Base-by-base conservation (phyloP, 805 yeast species). In the Komagataella pastoris region DNA sequence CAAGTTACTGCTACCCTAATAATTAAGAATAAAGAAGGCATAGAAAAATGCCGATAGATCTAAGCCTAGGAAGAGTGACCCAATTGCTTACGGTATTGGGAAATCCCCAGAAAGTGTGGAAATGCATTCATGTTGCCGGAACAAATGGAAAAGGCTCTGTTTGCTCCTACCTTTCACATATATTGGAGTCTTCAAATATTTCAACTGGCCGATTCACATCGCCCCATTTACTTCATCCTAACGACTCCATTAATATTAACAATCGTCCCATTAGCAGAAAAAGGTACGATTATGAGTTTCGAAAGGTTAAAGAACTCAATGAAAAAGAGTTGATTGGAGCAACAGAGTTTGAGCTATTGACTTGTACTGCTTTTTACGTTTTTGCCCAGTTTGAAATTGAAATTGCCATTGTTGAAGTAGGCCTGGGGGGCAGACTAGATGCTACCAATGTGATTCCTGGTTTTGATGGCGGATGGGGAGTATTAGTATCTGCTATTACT, bases 141-240 rank as follows among this genome's bases (percentile, higher is more conserved):
- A 91, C 99, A 7, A 91, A 91, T 62, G 99, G 99, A 0, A 91
- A 91, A 61, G 99, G 99, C 0, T 89, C 97, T 0, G 86, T 90
- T 0, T 81, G 95, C 53, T 82, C 97, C 0, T 90, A 89, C 62
- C 53, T 93, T 7, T 74, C 88, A 3, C 79, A 88, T 17, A 71
- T 83, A 2, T 65, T 90, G 23, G 72, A 77, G 18, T 62, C 64
- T 12, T 71, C 78, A 19, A 69, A 68, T 1, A 65, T 77, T 46
- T 61, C 65, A 24, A 79, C 81, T 50, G 98, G 98, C 0, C 77
- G 83, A 54, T 91, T 89, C 69, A 89, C 95, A 1, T 84, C 95
- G 3, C 99, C 99, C 1, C 96, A 90, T 66, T 64, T 91, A 57
- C 57, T 88, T 2, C 68, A 77, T 47, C 76, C 83, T 46, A 79